phyloP scores from a whole-genome alignment of 495 filamentous ascomycete species.

The Aspergillus homomorphus region DNA sequence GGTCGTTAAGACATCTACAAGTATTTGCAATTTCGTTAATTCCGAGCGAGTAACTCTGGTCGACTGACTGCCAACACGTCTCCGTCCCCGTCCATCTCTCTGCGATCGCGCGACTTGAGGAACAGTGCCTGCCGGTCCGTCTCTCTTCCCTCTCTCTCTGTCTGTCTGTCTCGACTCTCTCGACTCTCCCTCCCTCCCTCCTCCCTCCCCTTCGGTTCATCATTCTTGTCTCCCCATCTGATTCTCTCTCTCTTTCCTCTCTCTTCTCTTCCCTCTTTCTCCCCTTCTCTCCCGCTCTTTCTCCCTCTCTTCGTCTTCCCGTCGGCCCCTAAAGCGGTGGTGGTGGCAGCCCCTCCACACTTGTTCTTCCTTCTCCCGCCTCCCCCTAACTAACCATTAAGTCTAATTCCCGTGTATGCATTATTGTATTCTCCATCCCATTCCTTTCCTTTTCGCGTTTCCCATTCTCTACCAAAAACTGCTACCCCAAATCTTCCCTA shows the following conservation, averaged over 20 bases:
- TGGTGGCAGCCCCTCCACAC: slow-evolving; percentile 31
- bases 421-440: neutral
- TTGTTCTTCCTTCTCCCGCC: slow-evolving; percentile 22
- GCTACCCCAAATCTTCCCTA: slow-evolving; percentile 3
- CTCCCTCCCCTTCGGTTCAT: slow-evolving; percentile 8
- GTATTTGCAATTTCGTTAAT: no score
- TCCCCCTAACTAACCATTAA: neutral
- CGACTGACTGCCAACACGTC: slow-evolving; percentile 2
- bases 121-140: neutral
- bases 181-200: neutral
- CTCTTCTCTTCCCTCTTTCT: slow-evolving; percentile 8
- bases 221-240: neutral
- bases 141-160: slow-evolving; percentile 1
- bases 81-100: slow-evolving; percentile 9
- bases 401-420: neutral
- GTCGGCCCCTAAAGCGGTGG: slow-evolving; percentile 20
- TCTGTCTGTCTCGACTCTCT: slow-evolving; percentile 6
- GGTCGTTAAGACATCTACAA: no score
- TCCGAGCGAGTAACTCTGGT: neutral
- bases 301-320: slow-evolving; percentile 3
- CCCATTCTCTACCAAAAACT: slow-evolving; percentile 7
- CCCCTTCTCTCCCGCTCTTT: neutral
- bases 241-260: slow-evolving; percentile 1
- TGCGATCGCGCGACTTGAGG: neutral
- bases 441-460: neutral